A percentile compares a stretch with the other conserved stretches of the same genome.
Evolutionary conservation across 2,329 filamentous ascomycete genomes (phyloP).

Genomic region (Saccharata proteae): DNA sequence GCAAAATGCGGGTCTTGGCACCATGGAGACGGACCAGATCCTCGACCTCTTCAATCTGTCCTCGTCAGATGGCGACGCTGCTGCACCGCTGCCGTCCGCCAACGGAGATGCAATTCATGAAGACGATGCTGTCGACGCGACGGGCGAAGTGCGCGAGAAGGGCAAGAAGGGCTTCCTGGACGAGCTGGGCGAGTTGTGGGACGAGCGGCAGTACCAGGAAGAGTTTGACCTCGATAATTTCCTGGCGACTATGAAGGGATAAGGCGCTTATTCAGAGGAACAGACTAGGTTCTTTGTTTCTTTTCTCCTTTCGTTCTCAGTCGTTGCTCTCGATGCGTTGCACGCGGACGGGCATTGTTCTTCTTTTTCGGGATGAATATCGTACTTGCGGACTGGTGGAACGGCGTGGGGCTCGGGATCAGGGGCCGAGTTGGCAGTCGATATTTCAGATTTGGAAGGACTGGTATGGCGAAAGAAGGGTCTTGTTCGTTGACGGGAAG

Average conservation of each 20-base stretch:
- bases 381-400: too few species aligned
- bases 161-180: constrained; percentile 96
- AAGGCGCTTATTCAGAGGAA: too few species aligned
- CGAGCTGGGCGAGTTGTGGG: constrained; percentile 91
- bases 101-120: constrained; percentile 62
- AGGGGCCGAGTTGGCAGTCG: too few species aligned
- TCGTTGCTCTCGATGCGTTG: too few species aligned
- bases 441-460: too few species aligned
- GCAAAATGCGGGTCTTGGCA: constrained; percentile 86
- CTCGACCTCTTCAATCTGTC: constrained; percentile 83
- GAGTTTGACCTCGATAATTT: constrained; percentile 95
- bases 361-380: too few species aligned
- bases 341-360: too few species aligned
- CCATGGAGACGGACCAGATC: constrained; percentile 98
- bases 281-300: too few species aligned
- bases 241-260: constrained; percentile 75
- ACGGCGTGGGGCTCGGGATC: too few species aligned
- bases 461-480: too few species aligned
- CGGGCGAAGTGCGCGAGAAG: constrained; percentile 82
- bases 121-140: constrained; percentile 70
- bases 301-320: too few species aligned
- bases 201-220: constrained; percentile 95
- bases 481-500: too few species aligned
- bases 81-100: constrained; percentile 41
- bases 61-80: constrained; percentile 37